Evolutionary conservation across 2,329 filamentous ascomycete genomes (phyloP).

Genomic region (Immersiporthe knoxdaviesiana): DNA sequence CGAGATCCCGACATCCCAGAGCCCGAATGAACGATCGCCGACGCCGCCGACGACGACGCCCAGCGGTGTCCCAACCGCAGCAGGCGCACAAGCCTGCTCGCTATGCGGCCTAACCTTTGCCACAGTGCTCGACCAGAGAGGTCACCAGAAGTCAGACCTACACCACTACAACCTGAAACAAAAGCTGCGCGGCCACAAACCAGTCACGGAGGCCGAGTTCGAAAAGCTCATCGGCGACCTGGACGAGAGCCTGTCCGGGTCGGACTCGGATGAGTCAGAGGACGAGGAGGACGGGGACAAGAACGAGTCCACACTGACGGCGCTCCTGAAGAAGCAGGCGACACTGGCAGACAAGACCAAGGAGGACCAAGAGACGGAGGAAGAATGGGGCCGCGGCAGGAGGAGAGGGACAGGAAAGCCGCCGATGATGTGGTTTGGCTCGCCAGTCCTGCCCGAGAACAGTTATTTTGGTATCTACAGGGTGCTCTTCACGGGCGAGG

Average conservation of each 20-base stretch:
- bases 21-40: slow-evolving; percentile 33
- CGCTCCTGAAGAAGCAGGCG: slow-evolving; percentile 82
- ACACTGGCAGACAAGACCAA: slow-evolving; percentile 62
- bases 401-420: slow-evolving; percentile 65
- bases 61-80: slow-evolving; percentile 44
- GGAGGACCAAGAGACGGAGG: slow-evolving; percentile 51
- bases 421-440: slow-evolving; percentile 85
- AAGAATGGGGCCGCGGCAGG: slow-evolving; percentile 47
- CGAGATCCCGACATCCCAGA: slow-evolving; percentile 34
- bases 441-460: slow-evolving; percentile 73
- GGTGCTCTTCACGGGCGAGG: slow-evolving; percentile 73
- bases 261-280: slow-evolving; percentile 73
- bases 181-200: slow-evolving; percentile 72
- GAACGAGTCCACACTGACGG: slow-evolving; percentile 74
- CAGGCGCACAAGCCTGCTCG: slow-evolving; percentile 75
- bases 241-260: slow-evolving; percentile 91
- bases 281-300: slow-evolving; percentile 54
- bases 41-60: slow-evolving; percentile 27
- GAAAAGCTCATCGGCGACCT: slow-evolving; percentile 82
- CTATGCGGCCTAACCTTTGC: slow-evolving; percentile 76
- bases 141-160: slow-evolving; percentile 86
- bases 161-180: slow-evolving; percentile 96
- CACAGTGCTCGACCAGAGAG: slow-evolving; percentile 77
- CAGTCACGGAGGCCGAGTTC: slow-evolving; percentile 82
- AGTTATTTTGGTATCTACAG: slow-evolving; percentile 85